Conservation (phyloP, 331 rosid species). For the Malus hybrid region DNA sequence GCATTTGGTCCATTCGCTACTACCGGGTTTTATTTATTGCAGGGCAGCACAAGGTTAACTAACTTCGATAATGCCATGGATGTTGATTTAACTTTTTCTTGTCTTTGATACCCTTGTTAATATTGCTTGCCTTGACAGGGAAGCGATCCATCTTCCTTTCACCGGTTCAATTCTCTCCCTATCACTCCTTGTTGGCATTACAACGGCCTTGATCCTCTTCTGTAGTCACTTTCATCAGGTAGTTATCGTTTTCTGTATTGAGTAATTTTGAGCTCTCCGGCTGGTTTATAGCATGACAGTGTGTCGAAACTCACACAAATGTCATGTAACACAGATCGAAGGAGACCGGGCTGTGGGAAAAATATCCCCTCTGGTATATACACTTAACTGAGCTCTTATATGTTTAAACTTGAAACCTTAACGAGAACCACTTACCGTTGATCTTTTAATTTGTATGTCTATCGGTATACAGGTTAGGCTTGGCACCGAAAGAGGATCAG, state of each 20-base stretch:
- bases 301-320: conserved; percentile 12
- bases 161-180: conserved; percentile 55
- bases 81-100: conserved; percentile 7
- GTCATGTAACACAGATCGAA: conserved; percentile 42
- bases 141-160: conserved; percentile 36
- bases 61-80: not conserved
- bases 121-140: conserved; percentile 34
- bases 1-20: conserved; percentile 92
- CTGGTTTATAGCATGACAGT: not conserved
- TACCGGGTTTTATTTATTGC: conserved; percentile 76
- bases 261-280: not conserved
- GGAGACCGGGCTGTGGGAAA: conserved; percentile 74
- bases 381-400: conserved; percentile 5
- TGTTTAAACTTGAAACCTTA: too few relatives aligned
- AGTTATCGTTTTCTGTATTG: not conserved
- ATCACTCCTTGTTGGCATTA: conserved; percentile 73
- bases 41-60: conserved; percentile 56
- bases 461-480: conserved; percentile 55
- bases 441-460: conserved; percentile 1
- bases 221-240: conserved; percentile 98
- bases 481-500: conserved; percentile 57
- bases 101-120: conserved; percentile 11
- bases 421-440: not conserved
- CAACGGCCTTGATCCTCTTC: conserved; percentile 77
- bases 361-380: conserved; percentile 70